Conservation (phyloP, 805 yeast genomes). For the Kodamaea fukazawae region DNA sequence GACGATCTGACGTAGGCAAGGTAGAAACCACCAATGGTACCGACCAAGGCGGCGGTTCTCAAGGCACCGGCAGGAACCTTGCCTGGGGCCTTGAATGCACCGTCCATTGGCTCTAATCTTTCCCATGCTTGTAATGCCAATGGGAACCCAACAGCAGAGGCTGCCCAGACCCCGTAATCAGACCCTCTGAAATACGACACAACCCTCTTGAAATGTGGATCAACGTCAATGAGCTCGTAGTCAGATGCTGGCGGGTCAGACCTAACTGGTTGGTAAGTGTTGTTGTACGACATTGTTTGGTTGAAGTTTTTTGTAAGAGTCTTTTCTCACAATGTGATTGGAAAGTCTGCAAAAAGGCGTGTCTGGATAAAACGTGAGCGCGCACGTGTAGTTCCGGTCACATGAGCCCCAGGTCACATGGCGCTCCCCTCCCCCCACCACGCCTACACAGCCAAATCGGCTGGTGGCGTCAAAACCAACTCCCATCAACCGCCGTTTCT, state of each 20-base stretch:
- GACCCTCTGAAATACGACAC: constrained; percentile 67
- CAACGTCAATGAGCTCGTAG: constrained; percentile 63
- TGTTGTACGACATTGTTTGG: constrained; percentile 36
- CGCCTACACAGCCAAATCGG: no score
- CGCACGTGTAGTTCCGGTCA: no score
- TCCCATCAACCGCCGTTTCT: background rate
- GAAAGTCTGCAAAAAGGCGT: constrained; percentile 15
- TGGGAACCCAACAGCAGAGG: constrained; percentile 42
- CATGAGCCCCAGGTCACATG: no score
- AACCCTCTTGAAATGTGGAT: constrained; percentile 73
- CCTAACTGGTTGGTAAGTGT: constrained; percentile 41
- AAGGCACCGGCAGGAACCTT: constrained; percentile 54
- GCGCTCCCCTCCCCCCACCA: no score
- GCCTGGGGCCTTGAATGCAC: constrained; percentile 43
- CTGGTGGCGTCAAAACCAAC: background rate
- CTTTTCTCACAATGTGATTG: constrained; percentile 38
- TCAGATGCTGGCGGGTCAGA: constrained; percentile 33
- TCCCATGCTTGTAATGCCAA: constrained; percentile 42
- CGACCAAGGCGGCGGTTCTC: constrained; percentile 61
- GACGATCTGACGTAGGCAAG: constrained; percentile 66
- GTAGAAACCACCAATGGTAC: constrained; percentile 70
- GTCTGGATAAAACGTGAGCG: background rate
- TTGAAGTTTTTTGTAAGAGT: constrained; percentile 14
- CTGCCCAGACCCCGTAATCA: constrained; percentile 55
- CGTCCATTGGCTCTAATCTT: constrained; percentile 40